Conservation (phyloP, 1,284 basidiomycete genomes). For the Pseudozyma hubeiensis region DNA sequence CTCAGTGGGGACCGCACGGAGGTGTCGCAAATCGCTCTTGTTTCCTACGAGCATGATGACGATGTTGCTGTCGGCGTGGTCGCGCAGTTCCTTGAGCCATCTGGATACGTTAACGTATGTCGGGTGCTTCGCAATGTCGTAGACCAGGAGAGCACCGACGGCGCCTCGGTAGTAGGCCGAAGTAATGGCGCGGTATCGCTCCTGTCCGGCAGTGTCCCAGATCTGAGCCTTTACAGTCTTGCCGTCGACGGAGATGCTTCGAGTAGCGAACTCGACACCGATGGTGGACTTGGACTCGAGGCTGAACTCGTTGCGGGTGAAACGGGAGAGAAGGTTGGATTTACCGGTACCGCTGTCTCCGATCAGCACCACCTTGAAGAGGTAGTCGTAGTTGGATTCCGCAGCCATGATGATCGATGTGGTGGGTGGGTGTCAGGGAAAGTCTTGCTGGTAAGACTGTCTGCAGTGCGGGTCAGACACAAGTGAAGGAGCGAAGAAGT, state of each 20-base stretch:
- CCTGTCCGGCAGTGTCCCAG: constrained; percentile 98
- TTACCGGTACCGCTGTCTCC: constrained; percentile 99
- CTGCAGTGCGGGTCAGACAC: not conserved
- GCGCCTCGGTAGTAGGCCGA: constrained; percentile 96
- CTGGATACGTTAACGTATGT: constrained; percentile 95
- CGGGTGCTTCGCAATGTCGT: constrained; percentile 78
- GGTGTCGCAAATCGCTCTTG: constrained; percentile 98
- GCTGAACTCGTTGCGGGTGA: constrained; percentile 99
- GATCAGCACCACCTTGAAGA: constrained; percentile 79
- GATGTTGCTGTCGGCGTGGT: constrained; percentile 72
- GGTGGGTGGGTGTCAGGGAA: not conserved
- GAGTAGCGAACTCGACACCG: constrained; percentile 98
- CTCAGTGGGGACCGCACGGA: constrained; percentile 94
- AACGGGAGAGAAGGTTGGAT: constrained; percentile 75
- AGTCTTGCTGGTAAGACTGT: not conserved
- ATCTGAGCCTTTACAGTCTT: constrained; percentile 99
- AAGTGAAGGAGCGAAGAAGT: not conserved
- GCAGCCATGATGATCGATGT: constrained; percentile 52
- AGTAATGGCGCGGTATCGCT: constrained; percentile 98
- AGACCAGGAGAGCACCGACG: constrained; percentile 75
- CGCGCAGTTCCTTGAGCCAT: constrained; percentile 96
- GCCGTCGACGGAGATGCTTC: constrained; percentile 91
- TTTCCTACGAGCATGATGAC: constrained; percentile 73
- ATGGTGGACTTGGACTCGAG: constrained; percentile 94
- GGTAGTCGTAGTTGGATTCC: constrained; percentile 67